Conservation (phyloP, 164 flowering plant genomes). For the Amborella trichopoda region DNA sequence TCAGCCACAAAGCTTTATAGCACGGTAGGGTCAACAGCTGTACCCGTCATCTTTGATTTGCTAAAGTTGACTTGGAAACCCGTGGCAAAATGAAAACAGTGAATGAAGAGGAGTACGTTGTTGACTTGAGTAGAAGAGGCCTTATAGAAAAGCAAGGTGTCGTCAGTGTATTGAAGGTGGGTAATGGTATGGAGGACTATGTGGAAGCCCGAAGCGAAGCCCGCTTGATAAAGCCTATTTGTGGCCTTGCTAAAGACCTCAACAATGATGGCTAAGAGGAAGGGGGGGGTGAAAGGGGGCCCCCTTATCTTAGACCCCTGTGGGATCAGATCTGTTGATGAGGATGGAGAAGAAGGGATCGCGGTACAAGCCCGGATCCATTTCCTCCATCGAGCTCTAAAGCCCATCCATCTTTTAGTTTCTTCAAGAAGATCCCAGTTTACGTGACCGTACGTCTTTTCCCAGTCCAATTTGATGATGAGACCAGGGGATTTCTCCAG, state of each 20-base stretch:
- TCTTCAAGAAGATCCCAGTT: too few relatives aligned
- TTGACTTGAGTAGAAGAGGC: background rate
- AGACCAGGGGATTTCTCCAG: background rate
- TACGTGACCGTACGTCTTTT: background rate
- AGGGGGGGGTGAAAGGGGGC: too few relatives aligned
- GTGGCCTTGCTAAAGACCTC: background rate
- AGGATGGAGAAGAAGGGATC: background rate
- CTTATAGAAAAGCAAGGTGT: background rate
- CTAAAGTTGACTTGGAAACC: background rate
- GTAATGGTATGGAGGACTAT: background rate
- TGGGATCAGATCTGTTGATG: too few relatives aligned
- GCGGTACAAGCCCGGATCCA: background rate
- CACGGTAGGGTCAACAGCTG: background rate
- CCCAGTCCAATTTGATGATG: background rate
- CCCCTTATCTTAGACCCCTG: too few relatives aligned
- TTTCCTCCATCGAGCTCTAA: background rate
- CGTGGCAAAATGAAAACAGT: background rate
- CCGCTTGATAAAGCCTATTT: background rate
- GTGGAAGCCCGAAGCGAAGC: background rate
- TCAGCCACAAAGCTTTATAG: background rate
- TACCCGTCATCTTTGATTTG: background rate
- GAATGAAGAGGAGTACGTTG: background rate
- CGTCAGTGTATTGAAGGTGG: background rate
- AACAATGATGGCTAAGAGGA: too few relatives aligned
- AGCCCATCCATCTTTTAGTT: background rate